Base-by-base conservation (phyloP, 139 green algal species). In the Coelastrella sp. region DNA sequence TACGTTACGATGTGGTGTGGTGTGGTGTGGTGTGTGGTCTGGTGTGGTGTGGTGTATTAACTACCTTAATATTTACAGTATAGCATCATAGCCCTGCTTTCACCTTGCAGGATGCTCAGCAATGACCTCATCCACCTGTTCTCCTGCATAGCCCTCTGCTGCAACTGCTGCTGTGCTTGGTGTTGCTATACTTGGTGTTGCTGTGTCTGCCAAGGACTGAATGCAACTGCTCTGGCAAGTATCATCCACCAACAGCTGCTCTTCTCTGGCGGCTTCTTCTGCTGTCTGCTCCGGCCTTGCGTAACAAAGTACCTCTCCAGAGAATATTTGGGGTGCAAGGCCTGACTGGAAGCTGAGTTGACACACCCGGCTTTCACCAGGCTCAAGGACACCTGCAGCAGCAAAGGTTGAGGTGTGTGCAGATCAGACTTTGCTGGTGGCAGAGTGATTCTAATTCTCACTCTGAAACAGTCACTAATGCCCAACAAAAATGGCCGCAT, bases 61-160 rank as follows among this genome's bases (percentile, higher is more conserved):
- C 3, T 49, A n/a, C n/a, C n/a, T n/a, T n/a, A n/a, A n/a, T n/a
- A 49, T 49, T 1, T 49, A 3, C 35, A 3, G 35, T 49, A 49
- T 49, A 4, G 70, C n/a, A 35, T 24, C 70, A 78, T 35, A 8
- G 9, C 20, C 17, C 19, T 8, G 17, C 57, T 6, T 27, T 63
- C 87, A 92, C 72, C 70, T 89, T 6, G 63, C 58, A 27, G 87
- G 92, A 82, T 94, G 86, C 84, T 85, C 57, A 8, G 85, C 92
- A 65, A 93, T 92, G n/a, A 92, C 76, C 87, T 94, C 89, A 66
- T 93, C 89, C 5, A 66, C 63, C 8, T 73, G n/a, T 7, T 85
- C 85, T 59, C n/a, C 15, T 15, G 7, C 19, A 11, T 60, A 14
- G 5, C 61, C 14, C 15, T 58, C 9, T 79, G 49, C 7, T 11